Percentiles rank a stretch among this genome's conserved stretches.
Evolutionary conservation across 2,329 filamentous ascomycete species (phyloP).

Genomic region (Incumbomyces delicatus): DNA sequence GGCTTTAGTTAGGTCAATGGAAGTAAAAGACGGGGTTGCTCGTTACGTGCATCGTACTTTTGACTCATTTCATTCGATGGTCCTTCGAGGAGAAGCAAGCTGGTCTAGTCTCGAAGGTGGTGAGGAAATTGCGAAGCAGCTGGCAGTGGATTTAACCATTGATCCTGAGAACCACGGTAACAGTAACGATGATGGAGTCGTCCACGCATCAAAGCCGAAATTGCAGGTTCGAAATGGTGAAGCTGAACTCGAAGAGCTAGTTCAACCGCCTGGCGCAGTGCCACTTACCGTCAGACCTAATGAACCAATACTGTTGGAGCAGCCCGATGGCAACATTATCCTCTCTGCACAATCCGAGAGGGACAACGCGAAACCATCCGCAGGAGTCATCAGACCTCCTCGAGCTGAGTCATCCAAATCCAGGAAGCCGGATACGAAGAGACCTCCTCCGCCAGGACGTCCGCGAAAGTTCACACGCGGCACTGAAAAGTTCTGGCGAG

Average conservation of each 20-base stretch:
- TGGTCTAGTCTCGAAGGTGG: slow-evolving; percentile 3
- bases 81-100: slow-evolving; percentile 34
- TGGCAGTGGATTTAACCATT: slow-evolving; percentile 4
- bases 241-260: slow-evolving; percentile 34
- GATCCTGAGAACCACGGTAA: slow-evolving; percentile 25
- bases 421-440: not conserved
- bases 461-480: slow-evolving; percentile 21
- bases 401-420: not conserved
- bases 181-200: slow-evolving; percentile 42
- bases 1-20: slow-evolving; percentile 46
- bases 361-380: not conserved
- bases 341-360: not conserved
- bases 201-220: slow-evolving; percentile 23
- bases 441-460: slow-evolving; percentile 8
- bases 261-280: slow-evolving; percentile 24
- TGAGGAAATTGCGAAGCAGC: slow-evolving; percentile 13
- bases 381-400: not conserved
- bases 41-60: slow-evolving; percentile 49
- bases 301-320: slow-evolving; percentile 27
- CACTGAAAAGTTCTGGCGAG: slow-evolving; percentile 21
- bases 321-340: slow-evolving; percentile 24
- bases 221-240: slow-evolving; percentile 34
- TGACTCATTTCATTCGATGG: slow-evolving; percentile 43
- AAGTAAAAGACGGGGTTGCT: slow-evolving; percentile 36
- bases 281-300: slow-evolving; percentile 27